Evolutionary conservation across 306 rosid genomes (phyloP), one percentile per base, ranked within the genome.

Genomic region (cucumber (Cucumis sativus)): DNA sequence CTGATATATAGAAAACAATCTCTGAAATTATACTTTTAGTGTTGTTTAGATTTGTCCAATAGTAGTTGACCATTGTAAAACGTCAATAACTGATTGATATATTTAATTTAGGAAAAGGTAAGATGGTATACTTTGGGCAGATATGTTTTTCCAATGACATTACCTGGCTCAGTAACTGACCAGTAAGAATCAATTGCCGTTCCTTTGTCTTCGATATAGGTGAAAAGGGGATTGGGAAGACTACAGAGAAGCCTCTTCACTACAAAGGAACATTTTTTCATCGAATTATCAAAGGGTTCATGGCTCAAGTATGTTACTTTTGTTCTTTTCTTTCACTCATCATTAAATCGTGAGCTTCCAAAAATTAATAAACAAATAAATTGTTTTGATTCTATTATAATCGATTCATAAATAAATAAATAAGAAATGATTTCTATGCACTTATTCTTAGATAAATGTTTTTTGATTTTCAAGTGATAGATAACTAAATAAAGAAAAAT

Each of bases 221-320:
- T 76, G 99, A 92, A 84, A 96, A 91, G 85, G 98, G 96, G 72
- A 85, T 87, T 75, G 97, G 98, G 68, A 87, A 86, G 84, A 82
- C 91, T 52, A 91, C 98, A 0, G 96, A 91, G 54, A 92, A 89
- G 82, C 96, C 94, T 80, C 90, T 92, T 82, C 97, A 92, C 83
- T 96, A 75, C 84, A 89, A 88, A 84, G 99, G 97, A 61, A 85
- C 99, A 17, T 66, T 68, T 56, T 88, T 96, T 78, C 99, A 96
- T 84, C 93, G 98, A 64, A 84, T 96, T 78, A 92, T 96, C 76
- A 87, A 86, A 87, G 99, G 96, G 77, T 96, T 92, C 75, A 96
- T 96, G 98, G 97, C 98, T 80, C 99, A 96, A 80, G 99, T 96
- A 89, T 80, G 97, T 84, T 77, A 7, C 51, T 56, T 37, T 79